Evolutionary conservation across 2,329 filamentous ascomycete species (phyloP).

Genomic region (Aureobasidium sp.): DNA sequence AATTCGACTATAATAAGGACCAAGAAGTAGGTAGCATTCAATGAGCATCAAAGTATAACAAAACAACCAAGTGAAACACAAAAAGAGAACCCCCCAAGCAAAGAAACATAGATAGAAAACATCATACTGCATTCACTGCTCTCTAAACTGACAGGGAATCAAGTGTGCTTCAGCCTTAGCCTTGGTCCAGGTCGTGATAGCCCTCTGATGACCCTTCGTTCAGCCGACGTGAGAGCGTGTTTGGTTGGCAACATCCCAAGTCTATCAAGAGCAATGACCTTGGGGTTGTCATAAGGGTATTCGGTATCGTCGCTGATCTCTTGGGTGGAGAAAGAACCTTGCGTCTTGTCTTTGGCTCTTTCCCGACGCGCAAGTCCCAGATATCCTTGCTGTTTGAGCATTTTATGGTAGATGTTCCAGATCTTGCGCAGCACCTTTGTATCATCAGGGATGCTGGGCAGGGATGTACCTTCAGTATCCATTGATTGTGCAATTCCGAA

Average conservation of each 20-base stretch:
- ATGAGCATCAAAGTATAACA: neutral
- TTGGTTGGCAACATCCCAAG: neutral
- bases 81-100: neutral
- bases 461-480: too few species aligned
- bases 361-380: neutral
- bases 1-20: neutral
- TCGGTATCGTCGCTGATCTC: neutral
- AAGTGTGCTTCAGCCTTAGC: neutral
- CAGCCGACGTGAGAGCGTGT: neutral
- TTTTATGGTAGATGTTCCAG: neutral
- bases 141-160: neutral
- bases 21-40: neutral
- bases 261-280: neutral
- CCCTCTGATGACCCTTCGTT: neutral
- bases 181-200: neutral
- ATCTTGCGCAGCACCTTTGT: neutral
- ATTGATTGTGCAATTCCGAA: neutral
- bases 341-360: neutral
- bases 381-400: neutral
- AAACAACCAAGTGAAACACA: neutral
- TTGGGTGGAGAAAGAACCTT: neutral
- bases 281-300: neutral
- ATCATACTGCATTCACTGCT: neutral
- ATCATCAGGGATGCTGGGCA: neutral
- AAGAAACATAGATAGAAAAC: neutral